Evolutionary conservation across 1,284 basidiomycete genomes (phyloP), one percentile per base, ranked within the genome.

Genomic region (Volvariella volvacea): DNA sequence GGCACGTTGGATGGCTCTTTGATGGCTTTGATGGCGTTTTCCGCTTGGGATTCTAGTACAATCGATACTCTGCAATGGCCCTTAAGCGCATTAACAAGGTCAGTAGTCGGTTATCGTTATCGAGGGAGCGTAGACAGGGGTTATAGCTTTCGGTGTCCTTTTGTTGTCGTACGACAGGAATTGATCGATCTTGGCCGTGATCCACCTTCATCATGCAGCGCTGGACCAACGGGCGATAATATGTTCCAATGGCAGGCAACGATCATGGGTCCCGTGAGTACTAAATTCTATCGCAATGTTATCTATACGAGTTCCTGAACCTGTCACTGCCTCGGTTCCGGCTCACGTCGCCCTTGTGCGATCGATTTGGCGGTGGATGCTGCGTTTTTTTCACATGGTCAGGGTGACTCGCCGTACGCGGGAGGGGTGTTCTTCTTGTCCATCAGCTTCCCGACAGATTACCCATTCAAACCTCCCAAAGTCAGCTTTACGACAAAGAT

Each of bases 1-100:
- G 6, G 25, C 25, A 6, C 25, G 12, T 28, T 12, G 12, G 12
- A 28, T 6, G 6, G 12, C 12, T 28, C 12, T 28, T 28, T 6
- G 12, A 6, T 28, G 25, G 6, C 12, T 28, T 6, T 12, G 25
- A 28, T 28, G 6, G 12, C 25, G 6, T 28, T 28, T 28, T 6
- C 6, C 25, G 25, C 25, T 12, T 28, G 25, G 25, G 6, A 28
- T 12, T 28, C 12, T 12, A 28, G 25, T 12, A 28, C 25, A 28
- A 12, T 28, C 25, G 12, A 28, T 6, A 28, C 25, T 28, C 43
- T 51, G 52, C 55, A 55, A 96, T 95, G 93, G 92, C 93, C 62
- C 78, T 96, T 58, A 95, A 94, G 79, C 92, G 93, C 78, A 97
- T 97, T 76, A 95, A 93, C 88, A 96, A 95, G 87, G 93, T 92